These are phyloP conservation scores for Xerocomus nothofagi DNA, from an alignment of 1,284 basidiomycete genomes.

Conservation along the genomic window DNA sequence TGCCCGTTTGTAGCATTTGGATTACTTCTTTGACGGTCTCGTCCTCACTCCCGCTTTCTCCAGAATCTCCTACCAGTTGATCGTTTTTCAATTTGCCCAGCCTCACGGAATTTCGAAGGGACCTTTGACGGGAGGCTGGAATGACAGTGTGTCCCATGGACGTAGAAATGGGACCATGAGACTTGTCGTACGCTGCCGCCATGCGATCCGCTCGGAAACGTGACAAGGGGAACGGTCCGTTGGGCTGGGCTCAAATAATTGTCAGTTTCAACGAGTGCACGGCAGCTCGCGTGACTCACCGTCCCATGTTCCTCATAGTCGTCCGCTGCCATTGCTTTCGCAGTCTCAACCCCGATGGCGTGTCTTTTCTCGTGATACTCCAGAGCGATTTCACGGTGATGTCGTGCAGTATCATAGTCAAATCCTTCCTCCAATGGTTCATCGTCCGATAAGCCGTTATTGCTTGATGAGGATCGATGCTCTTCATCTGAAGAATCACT, in stretches of 20 bases:
- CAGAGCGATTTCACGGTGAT: constrained; percentile 73
- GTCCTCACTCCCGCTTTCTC: constrained; percentile 60
- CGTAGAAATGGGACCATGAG: constrained; percentile 35
- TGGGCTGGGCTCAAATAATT: constrained; percentile 17
- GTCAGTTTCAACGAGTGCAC: constrained; percentile 1
- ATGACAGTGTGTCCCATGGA: constrained; percentile 50
- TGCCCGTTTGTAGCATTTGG: constrained; percentile 55
- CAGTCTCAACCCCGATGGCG: constrained; percentile 52
- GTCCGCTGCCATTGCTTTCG: constrained; percentile 48
- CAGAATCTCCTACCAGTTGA: constrained; percentile 51
- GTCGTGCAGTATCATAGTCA: constrained; percentile 59
- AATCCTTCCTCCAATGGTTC: constrained; percentile 45
- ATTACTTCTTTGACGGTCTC: constrained; percentile 53
- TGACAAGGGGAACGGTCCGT: constrained; percentile 51
- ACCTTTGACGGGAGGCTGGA: constrained; percentile 51
- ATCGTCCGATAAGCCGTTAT: constrained; percentile 30
- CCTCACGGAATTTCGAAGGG: constrained; percentile 56
- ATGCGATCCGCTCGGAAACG: constrained; percentile 62
- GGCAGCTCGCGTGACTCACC: constrained; percentile 37
- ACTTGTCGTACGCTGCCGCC: constrained; percentile 44
- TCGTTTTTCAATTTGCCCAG: constrained; percentile 61
- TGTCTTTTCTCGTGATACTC: constrained; percentile 65
- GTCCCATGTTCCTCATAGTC: constrained; percentile 44
- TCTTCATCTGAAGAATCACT: constrained; percentile 8
- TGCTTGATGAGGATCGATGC: constrained; percentile 18